Evolutionary conservation across 2,329 filamentous ascomycete species (phyloP), one percentile per base, ranked within the genome.

Genomic region (Hawksworthiomyces lignivorus): DNA sequence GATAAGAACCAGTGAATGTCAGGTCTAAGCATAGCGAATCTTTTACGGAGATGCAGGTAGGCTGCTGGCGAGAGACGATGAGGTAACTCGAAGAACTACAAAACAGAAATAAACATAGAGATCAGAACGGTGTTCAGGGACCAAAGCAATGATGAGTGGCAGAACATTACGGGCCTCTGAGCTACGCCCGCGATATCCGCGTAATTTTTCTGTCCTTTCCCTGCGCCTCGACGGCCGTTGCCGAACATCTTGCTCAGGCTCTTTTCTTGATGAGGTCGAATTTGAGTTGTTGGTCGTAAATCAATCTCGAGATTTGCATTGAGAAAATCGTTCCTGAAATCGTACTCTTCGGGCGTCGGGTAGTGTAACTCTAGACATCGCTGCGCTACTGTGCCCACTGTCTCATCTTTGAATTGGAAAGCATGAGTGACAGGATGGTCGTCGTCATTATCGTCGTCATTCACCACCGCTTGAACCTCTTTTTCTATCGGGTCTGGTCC

Each of bases 181-280:
- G n/a, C n/a, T n/a, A n/a, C n/a, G n/a, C n/a, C n/a, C n/a, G n/a
- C n/a, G n/a, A n/a, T n/a, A n/a, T n/a, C n/a, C n/a, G n/a, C n/a
- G n/a, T n/a, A n/a, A n/a, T n/a, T n/a, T n/a, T n/a, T n/a, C n/a
- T n/a, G n/a, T n/a, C n/a, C n/a, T n/a, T n/a, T n/a, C n/a, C n/a
- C n/a, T n/a, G n/a, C n/a, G n/a, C n/a, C n/a, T n/a, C n/a, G n/a
- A 63, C 92, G 82, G 39, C 90, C 90, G 57, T 98, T 98, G 57
- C 92, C 90, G 59, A 98, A 97, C 92, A 97, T 97, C 63, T 98
- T 97, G 67, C 87, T 94, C 11, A 98, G 70, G 51, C 88, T 94
- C 65, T 96, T 94, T 62, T 97, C 92, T 60, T 98, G 92, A 53
- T 97, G 97, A 47, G 94, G 67, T 58, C 90, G 80, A 57, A 96